Conservation (phyloP, 176 grass and related monocot species). For the Musa itinerans region DNA sequence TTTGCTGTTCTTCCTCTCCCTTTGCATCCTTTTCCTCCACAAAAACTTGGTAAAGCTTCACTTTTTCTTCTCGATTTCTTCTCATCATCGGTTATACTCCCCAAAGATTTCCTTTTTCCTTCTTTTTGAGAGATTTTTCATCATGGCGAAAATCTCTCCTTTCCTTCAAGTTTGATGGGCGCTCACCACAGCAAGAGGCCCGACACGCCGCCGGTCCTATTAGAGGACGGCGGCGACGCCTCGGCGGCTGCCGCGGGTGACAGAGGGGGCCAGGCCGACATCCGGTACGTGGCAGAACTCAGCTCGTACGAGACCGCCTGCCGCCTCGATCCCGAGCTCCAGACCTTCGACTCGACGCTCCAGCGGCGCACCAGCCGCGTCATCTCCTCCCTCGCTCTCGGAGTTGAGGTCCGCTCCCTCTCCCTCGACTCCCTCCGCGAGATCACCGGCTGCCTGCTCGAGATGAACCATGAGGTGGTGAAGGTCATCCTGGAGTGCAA, state of each 20-base stretch:
- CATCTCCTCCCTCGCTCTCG: conserved; percentile 9
- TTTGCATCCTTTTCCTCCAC: no score
- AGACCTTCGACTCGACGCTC: conserved; percentile 12
- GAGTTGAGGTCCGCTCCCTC: conserved; percentile 8
- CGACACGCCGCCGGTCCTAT: not conserved
- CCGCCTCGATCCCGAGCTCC: conserved; percentile 12
- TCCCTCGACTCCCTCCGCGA: conserved; percentile 13
- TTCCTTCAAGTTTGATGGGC: not conserved
- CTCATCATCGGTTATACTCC: not conserved
- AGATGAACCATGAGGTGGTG: conserved; percentile 18
- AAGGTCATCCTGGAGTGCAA: conserved; percentile 17
- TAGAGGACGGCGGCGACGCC: no score
- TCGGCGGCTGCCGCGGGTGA: not conserved
- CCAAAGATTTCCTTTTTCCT: not conserved
- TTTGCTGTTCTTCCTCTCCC: no score
- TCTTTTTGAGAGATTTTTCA: not conserved
- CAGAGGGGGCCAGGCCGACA: not conserved
- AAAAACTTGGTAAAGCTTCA: not conserved
- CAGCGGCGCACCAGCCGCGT: conserved; percentile 8
- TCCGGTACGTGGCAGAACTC: conserved; percentile 1
- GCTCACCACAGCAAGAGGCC: not conserved
- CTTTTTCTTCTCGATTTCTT: not conserved
- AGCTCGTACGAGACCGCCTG: conserved; percentile 11
- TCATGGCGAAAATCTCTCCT: not conserved
- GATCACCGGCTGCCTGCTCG: conserved; percentile 16